phyloP scores from a whole-genome alignment of 768 basidiomycete species.

The Psilocybe cubensis region DNA sequence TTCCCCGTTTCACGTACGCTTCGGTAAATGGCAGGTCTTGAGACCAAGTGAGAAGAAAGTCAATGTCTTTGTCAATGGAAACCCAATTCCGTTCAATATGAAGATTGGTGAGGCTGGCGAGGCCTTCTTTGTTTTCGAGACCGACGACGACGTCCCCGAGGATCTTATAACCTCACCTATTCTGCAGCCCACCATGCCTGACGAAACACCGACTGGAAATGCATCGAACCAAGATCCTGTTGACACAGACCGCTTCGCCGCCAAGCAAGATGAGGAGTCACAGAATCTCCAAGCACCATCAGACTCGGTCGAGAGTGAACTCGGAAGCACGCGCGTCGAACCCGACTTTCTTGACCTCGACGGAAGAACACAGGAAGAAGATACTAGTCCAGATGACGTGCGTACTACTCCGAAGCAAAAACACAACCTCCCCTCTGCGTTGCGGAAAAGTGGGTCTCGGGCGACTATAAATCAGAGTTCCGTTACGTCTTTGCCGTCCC shows the following conservation, averaged over 20 bases:
- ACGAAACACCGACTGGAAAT: constrained; percentile 30
- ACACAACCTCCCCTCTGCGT: constrained; percentile 27
- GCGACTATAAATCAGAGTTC: constrained; percentile 30
- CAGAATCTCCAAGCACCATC: constrained; percentile 10
- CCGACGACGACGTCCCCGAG: constrained; percentile 90
- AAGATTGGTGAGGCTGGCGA: constrained; percentile 99
- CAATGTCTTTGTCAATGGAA: constrained; percentile 85
- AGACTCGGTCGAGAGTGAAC: constrained; percentile 15
- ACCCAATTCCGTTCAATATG: constrained; percentile 91
- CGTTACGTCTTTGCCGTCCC: constrained; percentile 32
- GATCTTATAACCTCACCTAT: constrained; percentile 95
- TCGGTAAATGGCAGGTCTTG: constrained; percentile 96
- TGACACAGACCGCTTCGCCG: constrained; percentile 44
- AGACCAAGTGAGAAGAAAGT: constrained; percentile 96
- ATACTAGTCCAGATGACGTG: constrained; percentile 18
- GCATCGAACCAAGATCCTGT: constrained; percentile 23
- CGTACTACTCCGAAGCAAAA: constrained; percentile 37
- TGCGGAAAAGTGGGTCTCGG: constrained; percentile 32
- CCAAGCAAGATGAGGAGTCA: constrained; percentile 28
- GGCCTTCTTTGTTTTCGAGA: constrained; percentile 98
- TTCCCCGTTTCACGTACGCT: constrained; percentile 96
- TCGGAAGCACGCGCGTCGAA: constrained; percentile 40
- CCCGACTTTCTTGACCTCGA: constrained; percentile 89
- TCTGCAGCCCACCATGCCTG: constrained; percentile 64
- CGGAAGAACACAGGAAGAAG: constrained; percentile 37